phyloP scores from a whole-genome alignment of 1,139 yeast species.

The Yamadazyma sp. region DNA sequence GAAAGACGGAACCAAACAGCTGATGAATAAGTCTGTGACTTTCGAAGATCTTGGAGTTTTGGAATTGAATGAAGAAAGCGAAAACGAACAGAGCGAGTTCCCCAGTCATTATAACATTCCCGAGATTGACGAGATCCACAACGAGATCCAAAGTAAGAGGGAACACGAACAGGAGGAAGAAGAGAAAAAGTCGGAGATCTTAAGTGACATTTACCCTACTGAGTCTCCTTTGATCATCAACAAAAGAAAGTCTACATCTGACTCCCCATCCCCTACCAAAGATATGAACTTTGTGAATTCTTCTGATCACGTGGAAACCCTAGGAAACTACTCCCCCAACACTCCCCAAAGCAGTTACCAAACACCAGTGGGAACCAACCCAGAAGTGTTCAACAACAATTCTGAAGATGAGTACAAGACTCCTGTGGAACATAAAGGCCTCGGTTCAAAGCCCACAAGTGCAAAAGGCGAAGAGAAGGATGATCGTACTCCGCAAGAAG shows the following conservation, averaged over 20 bases:
- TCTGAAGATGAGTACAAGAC: slow-evolving; percentile 7
- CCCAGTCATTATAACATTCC: slow-evolving; percentile 13
- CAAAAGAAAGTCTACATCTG: slow-evolving; percentile 21
- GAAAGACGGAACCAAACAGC: slow-evolving; percentile 18
- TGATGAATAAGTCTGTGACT: slow-evolving; percentile 37
- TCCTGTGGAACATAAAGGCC: slow-evolving; percentile 3
- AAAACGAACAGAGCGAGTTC: slow-evolving; percentile 16
- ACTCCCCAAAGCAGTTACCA: slow-evolving; percentile 15
- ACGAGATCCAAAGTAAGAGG: slow-evolving; percentile 6
- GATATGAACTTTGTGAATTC: not conserved
- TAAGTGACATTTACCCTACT: slow-evolving; percentile 43
- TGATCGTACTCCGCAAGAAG: slow-evolving; percentile 1
- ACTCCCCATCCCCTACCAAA: slow-evolving; percentile 6
- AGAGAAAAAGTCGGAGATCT: slow-evolving; percentile 35
- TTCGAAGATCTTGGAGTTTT: slow-evolving; percentile 39
- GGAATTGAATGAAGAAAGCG: slow-evolving; percentile 25
- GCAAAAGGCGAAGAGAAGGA: not conserved
- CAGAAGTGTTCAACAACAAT: slow-evolving; percentile 4
- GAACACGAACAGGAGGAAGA: slow-evolving; percentile 18
- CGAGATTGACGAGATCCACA: slow-evolving; percentile 13
- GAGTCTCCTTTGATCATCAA: slow-evolving; percentile 40
- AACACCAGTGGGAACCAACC: slow-evolving; percentile 11
- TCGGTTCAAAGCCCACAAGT: not conserved
- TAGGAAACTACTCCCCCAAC: slow-evolving; percentile 7
- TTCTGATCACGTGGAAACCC: not conserved